Evolutionary conservation across 2,329 filamentous ascomycete species (phyloP), one percentile per base, ranked within the genome.

Genomic region (Nemania sp.): DNA sequence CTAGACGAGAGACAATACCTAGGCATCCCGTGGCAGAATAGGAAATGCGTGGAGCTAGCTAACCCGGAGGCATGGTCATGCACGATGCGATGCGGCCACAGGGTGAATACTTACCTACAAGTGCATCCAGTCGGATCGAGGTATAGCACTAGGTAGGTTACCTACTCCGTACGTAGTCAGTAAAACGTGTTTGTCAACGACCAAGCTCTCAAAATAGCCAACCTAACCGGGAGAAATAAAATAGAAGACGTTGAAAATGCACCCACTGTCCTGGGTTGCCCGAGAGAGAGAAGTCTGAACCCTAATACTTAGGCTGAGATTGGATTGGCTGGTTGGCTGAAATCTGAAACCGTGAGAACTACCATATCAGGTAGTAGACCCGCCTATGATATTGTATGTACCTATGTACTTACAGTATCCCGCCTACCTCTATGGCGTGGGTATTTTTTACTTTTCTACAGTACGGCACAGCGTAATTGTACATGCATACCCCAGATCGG

Each of bases 271-370:
- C 49, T 29, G 59, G 53, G 26, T 22, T 27, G 47, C 11, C 13
- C 15, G n/a, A 41, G 35, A 15, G 35, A 11, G 35, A 11, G 11
- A 15, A 15, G 35, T 11, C 35, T 41, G 45, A 54, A 32, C n/a
- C 35, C 22, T 26, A 20, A 24, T 47, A 22, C 43, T 18, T 47
- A 47, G 7, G 22, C 29, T 45, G 53, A 66, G 58, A 62, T 58
- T 54, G 22, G 20, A 24, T 55, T 58, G 53, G 58, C 45, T 41
- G 27, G n/a, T 27, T 68, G 62, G 66, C 52, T 54, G 6, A 52
- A 7, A 49, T 66, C 62, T 68, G 66, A 68, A 68, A 68, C 66
- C 53, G 54, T 24, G 35, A 29, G 32, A 54, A 51, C 57, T 66
- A 41, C 66, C 66, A 24, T 54, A 54, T 62, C 47, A 6, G 66